phyloP scores from a whole-genome alignment of 495 filamentous ascomycete genomes.

The Penicillium parvum region DNA sequence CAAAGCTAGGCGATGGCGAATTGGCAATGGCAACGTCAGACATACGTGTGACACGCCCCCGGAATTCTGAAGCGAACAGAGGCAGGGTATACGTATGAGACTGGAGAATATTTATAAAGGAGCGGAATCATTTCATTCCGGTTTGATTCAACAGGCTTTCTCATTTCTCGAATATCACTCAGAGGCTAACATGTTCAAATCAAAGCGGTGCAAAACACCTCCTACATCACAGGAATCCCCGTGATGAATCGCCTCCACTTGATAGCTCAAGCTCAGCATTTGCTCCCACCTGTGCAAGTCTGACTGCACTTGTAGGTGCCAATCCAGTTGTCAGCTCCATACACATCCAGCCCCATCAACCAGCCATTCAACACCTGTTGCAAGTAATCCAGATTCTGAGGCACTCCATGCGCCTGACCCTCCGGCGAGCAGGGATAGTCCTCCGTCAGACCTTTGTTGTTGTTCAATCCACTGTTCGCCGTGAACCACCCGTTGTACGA shows the following conservation, averaged over 20 bases:
- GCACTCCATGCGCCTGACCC: conserved; percentile 24
- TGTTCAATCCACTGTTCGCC: conserved; percentile 17
- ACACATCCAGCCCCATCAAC: conserved; percentile 27
- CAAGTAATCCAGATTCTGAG: conserved; percentile 31
- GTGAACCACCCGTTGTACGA: conserved; percentile 35
- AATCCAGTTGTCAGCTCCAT: conserved; percentile 27
- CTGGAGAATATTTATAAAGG: too few species aligned
- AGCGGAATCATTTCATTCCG: too few species aligned
- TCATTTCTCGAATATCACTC: too few species aligned
- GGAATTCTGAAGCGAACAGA: too few species aligned
- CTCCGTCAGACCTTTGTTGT: conserved; percentile 23
- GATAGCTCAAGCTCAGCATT: background rate
- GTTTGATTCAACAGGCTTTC: too few species aligned
- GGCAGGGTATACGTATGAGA: too few species aligned
- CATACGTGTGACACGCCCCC: too few species aligned
- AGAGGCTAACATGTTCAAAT: too few species aligned
- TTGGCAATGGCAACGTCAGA: conserved; percentile 2
- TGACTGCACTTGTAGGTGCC: conserved; percentile 17
- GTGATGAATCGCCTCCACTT: background rate
- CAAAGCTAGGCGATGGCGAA: background rate
- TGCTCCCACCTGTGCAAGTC: conserved; percentile 12
- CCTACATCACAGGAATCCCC: too few species aligned
- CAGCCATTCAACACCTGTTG: conserved; percentile 31
- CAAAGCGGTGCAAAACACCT: too few species aligned
- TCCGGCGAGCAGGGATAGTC: conserved; percentile 30